A percentile compares a stretch with the other conserved stretches of the same genome.
These are phyloP conservation scores for Chalaropsis ovoidea DNA, from an alignment of 2,329 filamentous ascomycete species.

Conservation along the genomic window DNA sequence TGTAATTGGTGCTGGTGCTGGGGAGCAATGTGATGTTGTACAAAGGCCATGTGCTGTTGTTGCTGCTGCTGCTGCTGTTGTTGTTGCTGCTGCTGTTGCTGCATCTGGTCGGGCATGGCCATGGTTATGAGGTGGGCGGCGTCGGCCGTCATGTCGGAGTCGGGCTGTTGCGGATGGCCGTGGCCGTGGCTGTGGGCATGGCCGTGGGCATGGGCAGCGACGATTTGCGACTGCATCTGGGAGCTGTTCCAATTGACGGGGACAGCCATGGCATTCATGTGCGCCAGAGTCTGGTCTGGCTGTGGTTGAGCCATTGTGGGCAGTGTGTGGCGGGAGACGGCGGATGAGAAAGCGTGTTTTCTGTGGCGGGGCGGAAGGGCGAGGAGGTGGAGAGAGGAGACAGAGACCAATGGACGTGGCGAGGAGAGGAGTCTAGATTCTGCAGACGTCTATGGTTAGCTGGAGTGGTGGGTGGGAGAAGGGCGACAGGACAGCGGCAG, in stretches of 20 bases:
- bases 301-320: slow-evolving; percentile 23
- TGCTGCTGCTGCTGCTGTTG: slow-evolving; percentile 14
- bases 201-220: slow-evolving; percentile 7
- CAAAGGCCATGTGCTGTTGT: slow-evolving; percentile 17
- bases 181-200: not conserved
- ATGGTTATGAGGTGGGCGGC: slow-evolving; percentile 21
- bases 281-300: slow-evolving; percentile 21
- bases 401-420: not conserved
- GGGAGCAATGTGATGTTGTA: slow-evolving; percentile 20
- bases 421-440: not conserved
- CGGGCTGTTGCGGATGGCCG: slow-evolving; percentile 14
- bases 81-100: slow-evolving; percentile 15
- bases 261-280: slow-evolving; percentile 21
- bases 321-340: not conserved
- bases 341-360: not conserved
- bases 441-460: too few relatives aligned
- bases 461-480: too few relatives aligned
- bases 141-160: slow-evolving; percentile 22
- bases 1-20: slow-evolving; percentile 28
- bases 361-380: not conserved
- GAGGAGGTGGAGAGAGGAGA: not conserved
- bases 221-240: slow-evolving; percentile 18
- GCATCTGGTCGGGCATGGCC: slow-evolving; percentile 22
- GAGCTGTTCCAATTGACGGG: slow-evolving; percentile 18
- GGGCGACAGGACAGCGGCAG: too few relatives aligned